Conservation (phyloP, 306 rosid species). For the Potentilla sterilis region DNA sequence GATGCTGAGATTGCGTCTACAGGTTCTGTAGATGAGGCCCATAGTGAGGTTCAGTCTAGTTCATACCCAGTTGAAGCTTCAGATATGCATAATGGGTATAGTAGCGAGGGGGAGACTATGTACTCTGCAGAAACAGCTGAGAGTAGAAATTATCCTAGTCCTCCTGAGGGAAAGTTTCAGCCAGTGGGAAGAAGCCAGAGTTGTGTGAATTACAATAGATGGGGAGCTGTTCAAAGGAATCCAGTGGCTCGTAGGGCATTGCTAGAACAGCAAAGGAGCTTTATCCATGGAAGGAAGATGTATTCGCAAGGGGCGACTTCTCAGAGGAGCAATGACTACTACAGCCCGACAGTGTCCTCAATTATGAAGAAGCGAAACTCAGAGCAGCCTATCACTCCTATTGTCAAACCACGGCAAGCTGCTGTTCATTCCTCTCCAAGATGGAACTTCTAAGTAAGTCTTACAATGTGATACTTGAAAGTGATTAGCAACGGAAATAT, state of each 20-base stretch:
- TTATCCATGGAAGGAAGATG: slow-evolving; percentile 73
- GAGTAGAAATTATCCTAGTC: slow-evolving; percentile 78
- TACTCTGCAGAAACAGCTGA: slow-evolving; percentile 98
- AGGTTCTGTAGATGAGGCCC: slow-evolving; percentile 71
- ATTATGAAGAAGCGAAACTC: slow-evolving; percentile 81
- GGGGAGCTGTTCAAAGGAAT: slow-evolving; percentile 61
- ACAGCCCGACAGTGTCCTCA: slow-evolving; percentile 89
- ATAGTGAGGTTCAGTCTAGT: slow-evolving; percentile 76
- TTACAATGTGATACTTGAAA: slow-evolving; percentile 26
- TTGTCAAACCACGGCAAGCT: slow-evolving; percentile 59
- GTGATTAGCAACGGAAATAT: slow-evolving; percentile 33
- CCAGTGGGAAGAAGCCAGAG: slow-evolving; percentile 96
- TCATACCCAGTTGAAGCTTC: slow-evolving; percentile 57
- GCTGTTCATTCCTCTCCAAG: slow-evolving; percentile 88
- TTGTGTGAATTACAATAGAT: slow-evolving; percentile 82
- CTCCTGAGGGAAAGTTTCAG: slow-evolving; percentile 66
- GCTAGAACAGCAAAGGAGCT: slow-evolving; percentile 76
- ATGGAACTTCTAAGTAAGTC: slow-evolving; percentile 68
- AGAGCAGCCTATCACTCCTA: slow-evolving; percentile 38
- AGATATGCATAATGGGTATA: slow-evolving; percentile 60
- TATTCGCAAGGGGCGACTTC: slow-evolving; percentile 89
- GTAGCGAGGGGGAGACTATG: slow-evolving; percentile 97
- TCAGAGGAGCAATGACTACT: slow-evolving; percentile 89
- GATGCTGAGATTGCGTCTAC: slow-evolving; percentile 66
- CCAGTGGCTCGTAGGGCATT: slow-evolving; percentile 53